These are phyloP conservation scores for Voacanga thouarsii DNA, from an alignment of 257 asterid genomes.

Conservation along the genomic window DNA sequence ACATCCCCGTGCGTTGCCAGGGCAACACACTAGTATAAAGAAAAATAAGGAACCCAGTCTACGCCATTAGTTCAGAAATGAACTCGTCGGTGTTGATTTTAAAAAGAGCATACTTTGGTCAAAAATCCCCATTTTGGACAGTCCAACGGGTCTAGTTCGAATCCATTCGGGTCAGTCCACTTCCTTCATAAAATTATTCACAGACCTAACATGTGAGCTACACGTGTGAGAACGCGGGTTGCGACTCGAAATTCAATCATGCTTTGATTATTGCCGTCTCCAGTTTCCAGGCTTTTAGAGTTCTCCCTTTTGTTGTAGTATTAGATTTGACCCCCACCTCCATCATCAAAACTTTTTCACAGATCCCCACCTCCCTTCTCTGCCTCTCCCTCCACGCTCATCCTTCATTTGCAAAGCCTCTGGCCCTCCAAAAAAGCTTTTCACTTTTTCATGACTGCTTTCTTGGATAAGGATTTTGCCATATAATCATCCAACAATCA, in stretches of 20 bases:
- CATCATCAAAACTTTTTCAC: conserved; percentile 20
- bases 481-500: conserved; percentile 13
- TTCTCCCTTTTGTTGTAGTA: not conserved
- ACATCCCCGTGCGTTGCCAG: too few relatives aligned
- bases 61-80: too few relatives aligned
- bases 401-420: not conserved
- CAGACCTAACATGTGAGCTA: not conserved
- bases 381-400: not conserved
- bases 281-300: not conserved
- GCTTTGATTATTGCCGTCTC: conserved; percentile 22
- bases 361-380: conserved; percentile 17
- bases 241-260: conserved; percentile 9
- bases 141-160: too few relatives aligned
- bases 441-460: not conserved
- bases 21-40: too few relatives aligned
- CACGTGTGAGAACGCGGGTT: not conserved
- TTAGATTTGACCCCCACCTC: not conserved
- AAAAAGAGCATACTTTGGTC: too few relatives aligned
- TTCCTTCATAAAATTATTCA: too few relatives aligned
- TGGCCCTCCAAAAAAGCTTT: not conserved
- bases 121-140: too few relatives aligned
- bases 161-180: too few relatives aligned
- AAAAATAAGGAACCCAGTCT: too few relatives aligned
- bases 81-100: too few relatives aligned
- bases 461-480: conserved; percentile 4